Conservation (phyloP, 1,284 basidiomycete genomes). For the Porphyrellus sp. region DNA sequence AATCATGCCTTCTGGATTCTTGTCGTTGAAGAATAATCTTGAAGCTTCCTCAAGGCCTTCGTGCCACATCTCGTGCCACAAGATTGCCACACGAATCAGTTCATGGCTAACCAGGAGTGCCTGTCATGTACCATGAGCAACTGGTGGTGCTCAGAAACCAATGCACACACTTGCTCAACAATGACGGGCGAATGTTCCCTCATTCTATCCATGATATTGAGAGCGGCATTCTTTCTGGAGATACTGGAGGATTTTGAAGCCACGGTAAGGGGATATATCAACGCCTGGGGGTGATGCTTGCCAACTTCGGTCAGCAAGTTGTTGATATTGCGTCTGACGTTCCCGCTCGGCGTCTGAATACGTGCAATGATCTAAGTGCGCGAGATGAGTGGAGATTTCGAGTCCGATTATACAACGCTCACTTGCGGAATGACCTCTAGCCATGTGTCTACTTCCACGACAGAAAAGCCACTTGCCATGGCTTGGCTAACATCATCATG, state of each 20-base stretch:
- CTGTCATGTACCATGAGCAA: conserved; percentile 37
- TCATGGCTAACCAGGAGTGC: conserved; percentile 92
- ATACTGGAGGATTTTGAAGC: conserved; percentile 94
- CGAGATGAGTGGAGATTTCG: not conserved
- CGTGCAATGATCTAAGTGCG: conserved; percentile 87
- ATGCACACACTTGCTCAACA: conserved; percentile 73
- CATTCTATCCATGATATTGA: conserved; percentile 92
- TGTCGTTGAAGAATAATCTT: conserved; percentile 94
- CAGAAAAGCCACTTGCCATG: conserved; percentile 85
- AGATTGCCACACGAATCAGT: conserved; percentile 94
- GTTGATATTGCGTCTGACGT: conserved; percentile 89
- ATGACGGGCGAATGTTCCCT: conserved; percentile 86
- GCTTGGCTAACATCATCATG: conserved; percentile 90
- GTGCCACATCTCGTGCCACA: conserved; percentile 99
- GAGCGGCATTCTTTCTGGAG: conserved; percentile 81
- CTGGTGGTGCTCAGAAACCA: not conserved
- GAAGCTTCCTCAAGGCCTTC: conserved; percentile 98
- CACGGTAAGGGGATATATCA: conserved; percentile 97
- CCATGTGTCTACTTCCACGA: conserved; percentile 97
- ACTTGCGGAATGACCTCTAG: conserved; percentile 98
- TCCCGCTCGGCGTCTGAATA: conserved; percentile 90
- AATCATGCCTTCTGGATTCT: conserved; percentile 99
- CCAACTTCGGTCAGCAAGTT: conserved; percentile 91
- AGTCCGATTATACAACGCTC: conserved; percentile 17
- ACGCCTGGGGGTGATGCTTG: conserved; percentile 94